Percentiles rank a stretch among this genome's conserved stretches.
phyloP scores from a whole-genome alignment of 805 yeast species.

The Maudiozyma pseudohumilis region DNA sequence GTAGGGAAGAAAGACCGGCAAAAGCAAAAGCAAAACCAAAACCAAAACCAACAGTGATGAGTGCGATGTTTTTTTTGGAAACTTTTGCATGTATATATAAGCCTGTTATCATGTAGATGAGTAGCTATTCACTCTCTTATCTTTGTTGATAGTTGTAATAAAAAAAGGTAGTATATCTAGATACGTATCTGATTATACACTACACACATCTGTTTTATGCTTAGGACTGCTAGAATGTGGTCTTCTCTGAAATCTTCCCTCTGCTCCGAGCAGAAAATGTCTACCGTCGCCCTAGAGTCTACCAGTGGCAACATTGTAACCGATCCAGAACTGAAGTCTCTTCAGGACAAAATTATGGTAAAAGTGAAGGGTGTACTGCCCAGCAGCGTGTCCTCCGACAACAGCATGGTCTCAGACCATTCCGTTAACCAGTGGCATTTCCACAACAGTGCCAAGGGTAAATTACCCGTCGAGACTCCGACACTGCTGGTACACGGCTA shows the following conservation, averaged over 20 bases:
- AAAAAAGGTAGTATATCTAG: no score
- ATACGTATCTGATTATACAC: no score
- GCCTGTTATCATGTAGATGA: no score
- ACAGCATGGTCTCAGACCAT: conserved; percentile 9
- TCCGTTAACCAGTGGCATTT: conserved; percentile 28
- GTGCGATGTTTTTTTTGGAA: no score
- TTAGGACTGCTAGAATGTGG: background rate
- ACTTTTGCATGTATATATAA: no score
- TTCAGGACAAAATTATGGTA: conserved; percentile 20
- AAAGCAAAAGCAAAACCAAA: no score
- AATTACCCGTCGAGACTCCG: conserved; percentile 22
- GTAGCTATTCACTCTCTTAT: no score
- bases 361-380: no score
- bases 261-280: background rate
- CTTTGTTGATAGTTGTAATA: no score
- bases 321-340: conserved; percentile 9
- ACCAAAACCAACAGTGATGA: no score
- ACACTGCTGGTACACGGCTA: conserved; percentile 76
- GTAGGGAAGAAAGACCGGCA: no score
- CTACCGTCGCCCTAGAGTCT: background rate
- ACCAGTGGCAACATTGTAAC: background rate
- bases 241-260: background rate
- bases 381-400: conserved; percentile 9
- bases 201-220: no score
- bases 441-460: conserved; percentile 11